Percentiles rank a stretch among this genome's conserved stretches.
Conservation (phyloP, 169 alveolate species). For the Babesia gibsoni region DNA sequence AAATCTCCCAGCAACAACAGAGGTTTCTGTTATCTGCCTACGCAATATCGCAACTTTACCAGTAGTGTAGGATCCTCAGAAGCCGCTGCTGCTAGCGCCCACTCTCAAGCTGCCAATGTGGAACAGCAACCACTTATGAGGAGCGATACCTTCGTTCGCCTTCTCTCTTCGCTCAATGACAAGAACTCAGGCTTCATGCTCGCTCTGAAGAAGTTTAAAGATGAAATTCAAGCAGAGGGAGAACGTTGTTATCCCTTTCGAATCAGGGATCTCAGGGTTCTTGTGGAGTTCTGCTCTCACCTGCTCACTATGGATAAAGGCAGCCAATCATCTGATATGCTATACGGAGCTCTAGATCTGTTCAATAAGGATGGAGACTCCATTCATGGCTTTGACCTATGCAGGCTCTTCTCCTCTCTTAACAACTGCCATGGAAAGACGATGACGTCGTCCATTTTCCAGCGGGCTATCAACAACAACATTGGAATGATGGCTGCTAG, state of each 20-base stretch:
- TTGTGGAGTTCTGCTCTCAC: constrained; percentile 15
- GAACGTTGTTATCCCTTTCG: constrained; percentile 26
- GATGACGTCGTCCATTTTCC: constrained; percentile 21
- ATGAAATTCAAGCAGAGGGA: constrained; percentile 24
- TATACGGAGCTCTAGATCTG: constrained; percentile 12
- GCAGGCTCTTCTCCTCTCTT: constrained; percentile 29
- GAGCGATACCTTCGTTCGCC: background rate
- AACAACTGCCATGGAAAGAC: constrained; percentile 25
- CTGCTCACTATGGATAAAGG: constrained; percentile 16
- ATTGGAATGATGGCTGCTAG: constrained; percentile 41
- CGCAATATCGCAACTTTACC: background rate
- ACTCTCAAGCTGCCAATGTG: background rate
- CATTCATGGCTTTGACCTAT: constrained; percentile 14
- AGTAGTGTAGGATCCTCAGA: background rate
- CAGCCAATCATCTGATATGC: background rate
- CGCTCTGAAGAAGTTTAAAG: constrained; percentile 26
- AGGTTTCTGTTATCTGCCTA: background rate
- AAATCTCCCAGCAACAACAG: background rate
- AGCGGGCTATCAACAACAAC: constrained; percentile 16
- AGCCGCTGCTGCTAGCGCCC: background rate
- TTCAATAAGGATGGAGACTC: constrained; percentile 9
- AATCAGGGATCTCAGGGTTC: constrained; percentile 10
- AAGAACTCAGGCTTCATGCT: background rate
- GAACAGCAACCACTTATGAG: background rate
- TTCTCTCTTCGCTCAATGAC: constrained; percentile 13